Base-by-base conservation (phyloP, 352 stramenopile genomes). In the Pilasporangium apinafurcum region DNA sequence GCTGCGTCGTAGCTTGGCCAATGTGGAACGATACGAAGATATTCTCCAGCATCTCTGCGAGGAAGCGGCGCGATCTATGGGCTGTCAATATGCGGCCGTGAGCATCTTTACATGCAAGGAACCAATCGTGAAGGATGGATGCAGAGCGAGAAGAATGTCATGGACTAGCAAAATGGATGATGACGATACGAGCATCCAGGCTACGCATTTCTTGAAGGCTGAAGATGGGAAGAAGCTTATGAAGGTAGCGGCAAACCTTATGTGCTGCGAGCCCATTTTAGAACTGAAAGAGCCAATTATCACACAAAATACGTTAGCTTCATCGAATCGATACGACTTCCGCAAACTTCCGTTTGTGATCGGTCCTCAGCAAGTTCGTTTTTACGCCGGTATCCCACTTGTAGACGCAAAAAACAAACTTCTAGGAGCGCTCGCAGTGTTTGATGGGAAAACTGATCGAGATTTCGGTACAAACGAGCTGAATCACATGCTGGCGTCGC, bases 381-480 rank as follows among this genome's bases (percentile, higher is more conserved):
- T 88, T 48, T 92, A 92, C 49, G 72, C 70, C 3, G 74, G 77
- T 1, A 65, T 87, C 12, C 75, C 73, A 27, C 59, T 90, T 4
- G 46, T 68, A 2, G 65, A 85, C 57, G 30, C 44, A 32, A 70
- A 65, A 24, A 44, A 55, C 3, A 65, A 65, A 7, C 49, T 69
- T 6, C 55, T 89, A 20, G 80, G 80, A 1, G 77, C 77, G 9
- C 33, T 92, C 17, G 71, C 65, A 5, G 52, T 92, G 17, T 90
- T 88, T 48, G 77, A 92, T 29, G 37, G 67, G 1, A 55, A 53
- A 28, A 51, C 74, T 8, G 50, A 46, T 50, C 41, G 45, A 4
- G 59, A 62, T 14, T 40, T 63, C 31, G 54, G 75, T 12, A 45
- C 81, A 10, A 60, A 77, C 17, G 32, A 68, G n/a, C n/a, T n/a